Conservation (phyloP, 2,329 filamentous ascomycete species). For the Pseudogymnoascus sp. region DNA sequence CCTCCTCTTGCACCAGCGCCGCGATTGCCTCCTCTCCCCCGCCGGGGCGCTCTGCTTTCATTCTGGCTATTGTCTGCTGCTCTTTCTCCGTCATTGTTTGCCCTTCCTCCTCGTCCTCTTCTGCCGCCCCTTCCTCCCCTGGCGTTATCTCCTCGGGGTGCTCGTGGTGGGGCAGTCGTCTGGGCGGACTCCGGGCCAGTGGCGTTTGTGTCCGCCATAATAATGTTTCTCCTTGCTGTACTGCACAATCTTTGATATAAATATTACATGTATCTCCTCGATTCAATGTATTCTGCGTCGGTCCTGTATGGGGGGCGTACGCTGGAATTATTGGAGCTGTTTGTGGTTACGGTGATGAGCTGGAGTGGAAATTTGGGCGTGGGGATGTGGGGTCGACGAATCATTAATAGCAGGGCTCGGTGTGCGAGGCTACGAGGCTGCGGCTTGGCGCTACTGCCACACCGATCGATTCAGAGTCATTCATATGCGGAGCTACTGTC, state of each 20-base stretch:
- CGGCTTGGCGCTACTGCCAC: not conserved
- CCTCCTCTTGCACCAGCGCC: conserved; percentile 12
- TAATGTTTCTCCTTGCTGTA: not conserved
- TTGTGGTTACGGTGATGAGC: not conserved
- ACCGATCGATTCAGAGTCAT: not conserved
- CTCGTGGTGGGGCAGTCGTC: conserved; percentile 6
- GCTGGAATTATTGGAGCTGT: not conserved
- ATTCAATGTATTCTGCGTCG: not conserved
- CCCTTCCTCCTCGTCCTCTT: conserved; percentile 30
- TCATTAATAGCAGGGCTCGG: conserved; percentile 6
- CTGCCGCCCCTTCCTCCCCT: conserved; percentile 34
- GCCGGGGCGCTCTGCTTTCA: conserved; percentile 12
- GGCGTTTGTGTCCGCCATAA: conserved; percentile 6
- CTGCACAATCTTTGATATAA: not conserved
- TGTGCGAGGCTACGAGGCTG: conserved; percentile 7
- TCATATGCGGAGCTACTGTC: not conserved
- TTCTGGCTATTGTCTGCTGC: conserved; percentile 8
- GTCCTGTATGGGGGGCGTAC: not conserved
- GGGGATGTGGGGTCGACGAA: conserved; percentile 7
- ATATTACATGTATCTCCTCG: not conserved
- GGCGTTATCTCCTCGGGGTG: conserved; percentile 28
- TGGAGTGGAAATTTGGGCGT: conserved; percentile 8
- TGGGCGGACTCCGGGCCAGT: conserved; percentile 1
- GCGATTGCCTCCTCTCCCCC: conserved; percentile 19
- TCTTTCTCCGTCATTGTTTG: conserved; percentile 10